Evolutionary conservation across 768 basidiomycete species (phyloP).

Genomic region (Heimioporus sp.): DNA sequence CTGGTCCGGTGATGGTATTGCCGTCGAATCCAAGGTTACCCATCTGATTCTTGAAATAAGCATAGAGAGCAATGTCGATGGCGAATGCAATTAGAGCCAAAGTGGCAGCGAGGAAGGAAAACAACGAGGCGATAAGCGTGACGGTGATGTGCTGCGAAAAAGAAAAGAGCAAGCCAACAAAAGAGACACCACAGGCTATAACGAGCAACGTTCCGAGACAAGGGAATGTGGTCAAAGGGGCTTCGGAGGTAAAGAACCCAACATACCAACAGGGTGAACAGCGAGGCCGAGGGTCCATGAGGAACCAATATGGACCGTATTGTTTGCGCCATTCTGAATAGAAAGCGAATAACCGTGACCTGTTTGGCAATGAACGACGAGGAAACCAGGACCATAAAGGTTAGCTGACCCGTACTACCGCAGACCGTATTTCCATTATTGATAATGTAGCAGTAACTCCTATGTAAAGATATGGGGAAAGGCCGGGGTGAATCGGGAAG

Average conservation of each 20-base stretch:
- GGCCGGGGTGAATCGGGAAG: background rate
- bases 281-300: conserved; percentile 76
- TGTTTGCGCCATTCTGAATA: conserved; percentile 20
- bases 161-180: conserved; percentile 62
- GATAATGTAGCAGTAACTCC: conserved; percentile 61
- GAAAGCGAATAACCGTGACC: conserved; percentile 57
- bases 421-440: conserved; percentile 42
- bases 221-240: background rate
- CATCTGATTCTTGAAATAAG: conserved; percentile 57
- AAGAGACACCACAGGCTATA: conserved; percentile 50
- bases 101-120: conserved; percentile 65
- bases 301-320: conserved; percentile 40
- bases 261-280: conserved; percentile 72
- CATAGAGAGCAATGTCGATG: conserved; percentile 74
- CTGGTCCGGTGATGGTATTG: conserved; percentile 59
- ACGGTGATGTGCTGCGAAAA: conserved; percentile 54
- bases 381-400: background rate
- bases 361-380: conserved; percentile 15
- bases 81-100: conserved; percentile 72
- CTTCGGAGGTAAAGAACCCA: background rate
- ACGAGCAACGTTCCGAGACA: background rate
- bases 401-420: conserved; percentile 40
- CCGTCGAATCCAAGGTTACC: conserved; percentile 41
- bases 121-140: conserved; percentile 42
- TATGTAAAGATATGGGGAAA: conserved; percentile 24